Evolutionary conservation across 2,329 filamentous ascomycete genomes (phyloP), one percentile per base, ranked within the genome.

Genomic region (Arthroderma sp.): DNA sequence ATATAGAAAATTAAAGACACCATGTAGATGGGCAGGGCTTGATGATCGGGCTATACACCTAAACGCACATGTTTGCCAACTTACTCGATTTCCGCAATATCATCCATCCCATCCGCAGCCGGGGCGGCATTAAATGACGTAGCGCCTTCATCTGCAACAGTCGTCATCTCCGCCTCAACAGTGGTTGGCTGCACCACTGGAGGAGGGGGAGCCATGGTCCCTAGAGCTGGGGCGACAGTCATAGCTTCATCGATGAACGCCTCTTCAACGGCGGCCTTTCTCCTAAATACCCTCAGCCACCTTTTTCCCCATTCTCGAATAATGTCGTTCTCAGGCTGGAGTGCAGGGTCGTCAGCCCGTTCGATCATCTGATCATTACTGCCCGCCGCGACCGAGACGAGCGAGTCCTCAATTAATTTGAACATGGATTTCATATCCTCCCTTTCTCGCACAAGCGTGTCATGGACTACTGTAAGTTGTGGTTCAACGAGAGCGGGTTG

Each of bases 231-330:
- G 7, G 73, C 69, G 47, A 66, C 64, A 3, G 71, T 65, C 42
- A 75, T 68, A 11, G 69, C 68, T 53, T 79, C 77, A 7, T 69
- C 68, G 11, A 80, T 73, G 48, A 77, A 73, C 0, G 83, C 75
- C 64, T 95, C 87, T 66, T 96, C 88, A 9, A 96, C 85, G 2
- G 84, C 85, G 9, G 77, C 77, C 64, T 86, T 83, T 37, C 91
- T 74, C 55, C 80, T 71, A 62, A 94, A 95, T 1, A 91, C 86
- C 30, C 85, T 75, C 50, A 85, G 68, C 91, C 91, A 98, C 40
- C 87, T 76, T 58, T 78, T 75, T 0, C 83, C 88, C 91, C 91
- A 96, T 42, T 77, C 73, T 50, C 75, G 74, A 46, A 94, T 74
- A 51, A 88, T 69, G 48, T 74, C 73, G 52, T 81, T 76, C 30